Percentiles rank a stretch among this genome's conserved stretches.
Evolutionary conservation across 179 eudicot genomes (phyloP).

Genomic region (Spergularia azorica): DNA sequence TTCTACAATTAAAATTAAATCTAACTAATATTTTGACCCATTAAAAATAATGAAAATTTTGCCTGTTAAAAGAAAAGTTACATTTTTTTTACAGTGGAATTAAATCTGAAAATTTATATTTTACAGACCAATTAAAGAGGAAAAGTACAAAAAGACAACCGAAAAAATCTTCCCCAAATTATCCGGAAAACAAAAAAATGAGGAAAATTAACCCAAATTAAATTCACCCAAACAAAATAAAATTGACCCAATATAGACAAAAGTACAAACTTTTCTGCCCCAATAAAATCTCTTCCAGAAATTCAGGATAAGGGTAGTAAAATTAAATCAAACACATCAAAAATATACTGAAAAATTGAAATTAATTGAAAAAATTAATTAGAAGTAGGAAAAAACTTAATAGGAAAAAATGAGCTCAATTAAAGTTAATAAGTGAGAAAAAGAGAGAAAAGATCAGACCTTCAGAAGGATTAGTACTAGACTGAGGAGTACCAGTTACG

Average conservation of each 20-base stretch:
- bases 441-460: slow-evolving; percentile 37
- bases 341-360: no score
- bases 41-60: no score
- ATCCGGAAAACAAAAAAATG: background rate
- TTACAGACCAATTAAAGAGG: no score
- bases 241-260: background rate
- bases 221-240: background rate
- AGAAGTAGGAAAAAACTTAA: no score
- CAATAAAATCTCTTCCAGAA: slow-evolving; percentile 2
- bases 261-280: background rate
- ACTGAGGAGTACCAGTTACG: slow-evolving; percentile 34
- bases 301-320: slow-evolving; percentile 3
- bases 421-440: background rate
- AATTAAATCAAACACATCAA: no score
- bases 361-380: background rate
- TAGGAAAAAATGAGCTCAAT: no score
- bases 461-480: slow-evolving; percentile 41
- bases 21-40: background rate
- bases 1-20: background rate
- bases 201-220: background rate
- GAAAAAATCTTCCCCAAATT: background rate
- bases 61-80: no score
- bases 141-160: background rate
- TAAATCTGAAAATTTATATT: no score
- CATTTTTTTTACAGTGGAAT: no score